Evolutionary conservation across 495 filamentous ascomycete species (phyloP).

Genomic region (Penicillium verhagenii): DNA sequence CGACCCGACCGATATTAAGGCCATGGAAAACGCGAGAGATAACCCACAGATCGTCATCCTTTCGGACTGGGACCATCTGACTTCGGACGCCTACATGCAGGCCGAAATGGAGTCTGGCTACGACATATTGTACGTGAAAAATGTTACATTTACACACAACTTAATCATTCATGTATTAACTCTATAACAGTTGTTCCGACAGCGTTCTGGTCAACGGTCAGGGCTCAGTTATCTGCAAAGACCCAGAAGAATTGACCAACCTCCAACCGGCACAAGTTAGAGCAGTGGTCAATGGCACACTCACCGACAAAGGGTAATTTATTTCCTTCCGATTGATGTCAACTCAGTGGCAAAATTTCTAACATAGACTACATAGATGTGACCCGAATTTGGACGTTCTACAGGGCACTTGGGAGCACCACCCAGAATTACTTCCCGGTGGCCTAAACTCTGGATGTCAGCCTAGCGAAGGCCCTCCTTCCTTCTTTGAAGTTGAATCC

Average conservation of each 20-base stretch:
- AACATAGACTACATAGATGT: slow-evolving; percentile 11
- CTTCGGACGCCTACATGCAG: slow-evolving; percentile 38
- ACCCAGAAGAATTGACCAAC: slow-evolving; percentile 30
- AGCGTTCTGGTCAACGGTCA: slow-evolving; percentile 54
- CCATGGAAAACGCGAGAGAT: slow-evolving; percentile 41
- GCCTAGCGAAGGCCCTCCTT: slow-evolving; percentile 29
- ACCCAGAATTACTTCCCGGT: slow-evolving; percentile 32
- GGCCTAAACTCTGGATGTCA: slow-evolving; percentile 35
- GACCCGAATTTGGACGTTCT: slow-evolving; percentile 20
- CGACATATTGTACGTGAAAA: slow-evolving; percentile 36
- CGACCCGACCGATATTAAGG: slow-evolving; percentile 27
- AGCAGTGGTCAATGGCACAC: slow-evolving; percentile 22
- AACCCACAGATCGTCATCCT: slow-evolving; percentile 41
- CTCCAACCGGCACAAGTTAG: slow-evolving; percentile 23
- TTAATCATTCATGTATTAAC: neutral
- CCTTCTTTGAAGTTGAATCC: slow-evolving; percentile 35
- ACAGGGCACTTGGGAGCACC: slow-evolving; percentile 23
- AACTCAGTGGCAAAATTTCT: neutral
- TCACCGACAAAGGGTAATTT: slow-evolving; percentile 47
- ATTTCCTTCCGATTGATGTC: neutral
- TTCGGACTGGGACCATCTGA: slow-evolving; percentile 54
- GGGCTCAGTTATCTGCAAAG: slow-evolving; percentile 47
- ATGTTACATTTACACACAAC: neutral
- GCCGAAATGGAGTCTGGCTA: slow-evolving; percentile 33
- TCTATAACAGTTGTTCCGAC: slow-evolving; percentile 36